phyloP scores from a whole-genome alignment of 257 asterid species.

The Nicotiana undulata region DNA sequence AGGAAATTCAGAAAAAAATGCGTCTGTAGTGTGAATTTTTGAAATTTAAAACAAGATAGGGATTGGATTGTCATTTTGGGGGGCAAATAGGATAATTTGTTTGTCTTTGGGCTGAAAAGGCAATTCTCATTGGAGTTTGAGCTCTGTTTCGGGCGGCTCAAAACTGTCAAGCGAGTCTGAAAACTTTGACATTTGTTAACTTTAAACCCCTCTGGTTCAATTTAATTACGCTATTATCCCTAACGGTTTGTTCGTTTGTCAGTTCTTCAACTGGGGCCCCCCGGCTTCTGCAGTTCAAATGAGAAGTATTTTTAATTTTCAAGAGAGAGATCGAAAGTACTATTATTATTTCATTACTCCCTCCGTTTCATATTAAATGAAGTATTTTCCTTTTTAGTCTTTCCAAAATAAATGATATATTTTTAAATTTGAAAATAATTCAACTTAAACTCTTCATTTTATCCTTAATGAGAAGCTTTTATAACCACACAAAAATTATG shows the following conservation, averaged over 20 bases:
- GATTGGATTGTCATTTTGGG: slow-evolving; percentile 40
- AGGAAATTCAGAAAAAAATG: not conserved
- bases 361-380: too few species aligned
- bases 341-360: not conserved
- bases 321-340: not conserved
- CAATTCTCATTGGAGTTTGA: slow-evolving; percentile 40
- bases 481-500: too few species aligned
- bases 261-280: not conserved
- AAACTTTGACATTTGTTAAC: slow-evolving; percentile 43
- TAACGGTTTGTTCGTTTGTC: slow-evolving; percentile 35
- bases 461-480: too few species aligned
- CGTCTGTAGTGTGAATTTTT: slow-evolving; percentile 7
- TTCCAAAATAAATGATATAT: too few species aligned
- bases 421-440: too few species aligned
- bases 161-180: slow-evolving; percentile 24
- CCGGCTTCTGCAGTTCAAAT: not conserved
- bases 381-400: too few species aligned
- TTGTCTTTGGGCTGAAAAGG: slow-evolving; percentile 29
- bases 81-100: slow-evolving; percentile 14
- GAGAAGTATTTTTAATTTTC: not conserved
- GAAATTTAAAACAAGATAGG: slow-evolving; percentile 35
- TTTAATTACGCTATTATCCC: slow-evolving; percentile 25
- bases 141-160: slow-evolving; percentile 39
- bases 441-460: too few species aligned
- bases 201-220: slow-evolving; percentile 9